These are phyloP conservation scores for Pseudonectria buxi DNA, from an alignment of 2,329 filamentous ascomycete genomes.

Conservation along the genomic window DNA sequence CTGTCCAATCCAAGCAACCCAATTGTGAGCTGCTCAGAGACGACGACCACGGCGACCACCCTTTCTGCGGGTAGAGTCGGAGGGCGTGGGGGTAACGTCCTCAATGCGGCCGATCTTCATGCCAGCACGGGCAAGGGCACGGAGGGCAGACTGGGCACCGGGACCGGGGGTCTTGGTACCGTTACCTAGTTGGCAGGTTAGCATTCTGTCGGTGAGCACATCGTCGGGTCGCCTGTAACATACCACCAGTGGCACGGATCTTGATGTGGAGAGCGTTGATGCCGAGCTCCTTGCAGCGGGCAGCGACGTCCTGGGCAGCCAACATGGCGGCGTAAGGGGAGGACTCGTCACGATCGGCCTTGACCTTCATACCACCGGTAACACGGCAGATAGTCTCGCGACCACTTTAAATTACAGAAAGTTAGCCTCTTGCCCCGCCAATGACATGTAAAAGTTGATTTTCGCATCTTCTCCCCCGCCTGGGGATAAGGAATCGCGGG, in stretches of 20 bases:
- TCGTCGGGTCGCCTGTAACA: constrained; percentile 24
- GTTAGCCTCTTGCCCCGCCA: constrained; percentile 22
- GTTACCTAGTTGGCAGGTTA: constrained; percentile 57
- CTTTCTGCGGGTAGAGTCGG: constrained; percentile 99
- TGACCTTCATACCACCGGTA: constrained; percentile 99
- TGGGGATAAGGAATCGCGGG: neutral
- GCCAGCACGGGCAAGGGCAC: constrained; percentile 95
- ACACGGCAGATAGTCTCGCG: constrained; percentile 99
- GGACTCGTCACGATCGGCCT: constrained; percentile 99
- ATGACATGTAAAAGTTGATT: neutral
- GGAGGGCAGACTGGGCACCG: constrained; percentile 97
- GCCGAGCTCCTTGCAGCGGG: constrained; percentile 67
- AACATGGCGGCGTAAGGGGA: constrained; percentile 99
- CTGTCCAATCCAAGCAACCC: constrained; percentile 27
- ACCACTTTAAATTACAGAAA: constrained; percentile 66
- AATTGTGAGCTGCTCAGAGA: constrained; percentile 60
- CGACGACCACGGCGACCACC: constrained; percentile 99
- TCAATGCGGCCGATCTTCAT: constrained; percentile 99
- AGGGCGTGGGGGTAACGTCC: constrained; percentile 98
- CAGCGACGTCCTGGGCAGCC: constrained; percentile 96
- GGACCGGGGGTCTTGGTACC: constrained; percentile 99
- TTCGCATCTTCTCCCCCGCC: neutral
- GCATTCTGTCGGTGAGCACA: neutral
- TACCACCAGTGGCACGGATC: constrained; percentile 98
- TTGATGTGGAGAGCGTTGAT: constrained; percentile 98